Evolutionary conservation across 441 rosid genomes (phyloP).

Genomic region (Flueggea neowawraea): DNA sequence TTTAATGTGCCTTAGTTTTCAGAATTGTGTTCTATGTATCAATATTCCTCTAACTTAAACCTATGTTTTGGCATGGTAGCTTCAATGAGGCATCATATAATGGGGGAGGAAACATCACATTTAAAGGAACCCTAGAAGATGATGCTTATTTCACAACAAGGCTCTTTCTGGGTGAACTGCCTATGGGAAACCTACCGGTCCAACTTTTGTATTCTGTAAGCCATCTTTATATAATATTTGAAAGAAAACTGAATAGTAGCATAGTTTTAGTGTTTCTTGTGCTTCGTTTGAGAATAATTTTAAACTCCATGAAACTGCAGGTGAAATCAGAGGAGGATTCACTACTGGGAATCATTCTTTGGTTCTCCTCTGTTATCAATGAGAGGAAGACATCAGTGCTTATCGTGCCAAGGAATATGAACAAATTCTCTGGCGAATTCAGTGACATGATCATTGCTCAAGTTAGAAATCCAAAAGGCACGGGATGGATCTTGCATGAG

Average conservation of each 20-base stretch:
- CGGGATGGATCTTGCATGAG: constrained; percentile 52
- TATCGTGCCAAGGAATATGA: constrained; percentile 30
- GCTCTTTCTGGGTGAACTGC: constrained; percentile 59
- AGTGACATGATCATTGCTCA: constrained; percentile 30
- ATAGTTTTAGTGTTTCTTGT: too few species aligned
- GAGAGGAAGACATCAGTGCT: constrained; percentile 32
- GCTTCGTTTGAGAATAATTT: too few species aligned
- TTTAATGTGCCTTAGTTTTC: not conserved
- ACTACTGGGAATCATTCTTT: constrained; percentile 49
- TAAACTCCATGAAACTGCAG: constrained; percentile 27
- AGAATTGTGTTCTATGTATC: not conserved
- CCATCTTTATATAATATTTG: not conserved
- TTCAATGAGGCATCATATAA: constrained; percentile 54
- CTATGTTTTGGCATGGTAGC: constrained; percentile 31
- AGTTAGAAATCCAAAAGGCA: constrained; percentile 22
- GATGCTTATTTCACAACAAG: constrained; percentile 40
- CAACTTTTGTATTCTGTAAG: constrained; percentile 72
- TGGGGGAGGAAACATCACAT: constrained; percentile 77
- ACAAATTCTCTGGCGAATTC: constrained; percentile 28
- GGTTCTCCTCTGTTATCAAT: constrained; percentile 40
- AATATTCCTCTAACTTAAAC: not conserved
- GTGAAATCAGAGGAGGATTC: constrained; percentile 63
- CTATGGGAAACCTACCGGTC: constrained; percentile 40
- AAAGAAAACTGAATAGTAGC: too few species aligned
- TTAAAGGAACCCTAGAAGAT: constrained; percentile 61